A percentile compares a stretch with the other conserved stretches of the same genome.
Evolutionary conservation across 202 grass and related monocot genomes (phyloP).

Genomic region (Carex sylvatica): DNA sequence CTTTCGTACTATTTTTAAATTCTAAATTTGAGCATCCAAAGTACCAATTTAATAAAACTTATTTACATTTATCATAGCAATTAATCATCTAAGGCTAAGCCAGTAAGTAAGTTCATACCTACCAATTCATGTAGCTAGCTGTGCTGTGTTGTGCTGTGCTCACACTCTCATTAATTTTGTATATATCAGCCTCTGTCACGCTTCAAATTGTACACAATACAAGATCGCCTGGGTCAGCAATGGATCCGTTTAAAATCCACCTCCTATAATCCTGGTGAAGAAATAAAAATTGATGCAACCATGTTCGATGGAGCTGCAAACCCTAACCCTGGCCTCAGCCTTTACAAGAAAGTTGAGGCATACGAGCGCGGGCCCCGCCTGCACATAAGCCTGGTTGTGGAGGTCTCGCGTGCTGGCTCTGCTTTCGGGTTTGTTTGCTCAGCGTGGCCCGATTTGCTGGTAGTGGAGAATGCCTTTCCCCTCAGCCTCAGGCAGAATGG

Average conservation of each 20-base stretch:
- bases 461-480: conserved; percentile 59
- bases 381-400: conserved; percentile 84
- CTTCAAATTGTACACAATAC: conserved; percentile 71
- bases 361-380: conserved; percentile 55
- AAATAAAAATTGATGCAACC: conserved; percentile 83
- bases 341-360: conserved; percentile 53
- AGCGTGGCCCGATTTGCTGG: conserved; percentile 66
- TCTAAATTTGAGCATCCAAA: background rate
- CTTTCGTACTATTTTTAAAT: background rate
- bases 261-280: conserved; percentile 26
- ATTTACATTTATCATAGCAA: background rate
- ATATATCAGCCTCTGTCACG: conserved; percentile 32
- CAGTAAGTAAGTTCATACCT: background rate
- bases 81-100: background rate
- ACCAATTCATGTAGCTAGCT: background rate
- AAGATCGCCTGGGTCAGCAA: conserved; percentile 77
- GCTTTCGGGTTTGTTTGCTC: conserved; percentile 79
- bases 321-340: conserved; percentile 32
- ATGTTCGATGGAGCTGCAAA: conserved; percentile 75
- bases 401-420: conserved; percentile 49
- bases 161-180: background rate
- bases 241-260: conserved; percentile 70
- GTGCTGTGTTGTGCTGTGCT: too few relatives aligned
- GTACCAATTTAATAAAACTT: background rate
- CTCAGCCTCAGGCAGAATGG: conserved; percentile 31